These are phyloP conservation scores for Saprolegnia diclina DNA, from an alignment of 352 stramenopile genomes.

Conservation along the genomic window DNA sequence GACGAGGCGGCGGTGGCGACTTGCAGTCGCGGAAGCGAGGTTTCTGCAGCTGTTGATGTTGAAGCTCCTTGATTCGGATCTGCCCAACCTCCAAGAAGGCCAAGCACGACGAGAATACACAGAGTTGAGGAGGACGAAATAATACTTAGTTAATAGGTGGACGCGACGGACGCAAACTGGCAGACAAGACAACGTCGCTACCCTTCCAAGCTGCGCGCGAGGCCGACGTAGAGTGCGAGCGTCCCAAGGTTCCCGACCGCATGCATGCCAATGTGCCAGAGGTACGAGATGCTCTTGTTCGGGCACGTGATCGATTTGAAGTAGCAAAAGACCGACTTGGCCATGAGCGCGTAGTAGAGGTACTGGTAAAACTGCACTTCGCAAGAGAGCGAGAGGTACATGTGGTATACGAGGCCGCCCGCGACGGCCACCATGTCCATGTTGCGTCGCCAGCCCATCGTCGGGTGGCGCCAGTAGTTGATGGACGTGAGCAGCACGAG, in stretches of 20 bases:
- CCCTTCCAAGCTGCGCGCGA: background rate
- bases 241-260: conserved; percentile 66
- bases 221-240: conserved; percentile 60
- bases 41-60: too few relatives aligned
- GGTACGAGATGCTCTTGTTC: conserved; percentile 62
- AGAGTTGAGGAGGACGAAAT: too few relatives aligned
- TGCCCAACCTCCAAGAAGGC: too few relatives aligned
- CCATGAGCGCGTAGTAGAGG: conserved; percentile 51
- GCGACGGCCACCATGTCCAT: conserved; percentile 61
- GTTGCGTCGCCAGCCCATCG: conserved; percentile 52
- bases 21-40: too few relatives aligned
- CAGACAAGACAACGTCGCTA: background rate
- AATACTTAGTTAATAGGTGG: too few relatives aligned
- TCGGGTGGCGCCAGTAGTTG: conserved; percentile 76
- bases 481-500: conserved; percentile 72
- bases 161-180: too few relatives aligned
- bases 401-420: conserved; percentile 48
- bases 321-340: conserved; percentile 70
- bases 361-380: conserved; percentile 47
- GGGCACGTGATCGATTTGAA: conserved; percentile 45
- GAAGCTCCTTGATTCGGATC: too few relatives aligned
- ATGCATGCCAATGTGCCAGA: conserved; percentile 72
- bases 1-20: too few relatives aligned
- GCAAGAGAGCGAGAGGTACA: conserved; percentile 53
- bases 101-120: too few relatives aligned